phyloP scores from a whole-genome alignment of 176 grass and related monocot genomes.

The Aegilops speltoides region DNA sequence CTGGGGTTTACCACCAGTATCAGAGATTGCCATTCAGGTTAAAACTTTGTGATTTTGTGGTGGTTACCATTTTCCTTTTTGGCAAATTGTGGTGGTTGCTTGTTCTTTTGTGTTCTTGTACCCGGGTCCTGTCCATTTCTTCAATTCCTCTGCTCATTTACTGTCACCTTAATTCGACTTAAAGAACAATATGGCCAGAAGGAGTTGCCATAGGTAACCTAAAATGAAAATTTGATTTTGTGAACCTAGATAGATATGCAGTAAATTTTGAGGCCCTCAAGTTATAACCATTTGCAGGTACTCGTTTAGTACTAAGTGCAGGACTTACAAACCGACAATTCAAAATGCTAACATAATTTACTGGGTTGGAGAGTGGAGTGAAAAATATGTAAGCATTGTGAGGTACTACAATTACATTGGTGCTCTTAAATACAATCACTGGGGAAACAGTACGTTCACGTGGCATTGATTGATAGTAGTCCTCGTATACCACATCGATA shows the following conservation, averaged over 20 bases:
- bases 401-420: not conserved
- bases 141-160: not conserved
- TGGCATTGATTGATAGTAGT: not conserved
- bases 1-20: not conserved
- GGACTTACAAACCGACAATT: not conserved
- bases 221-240: not conserved
- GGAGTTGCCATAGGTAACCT: not conserved
- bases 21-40: slow-evolving; percentile 13
- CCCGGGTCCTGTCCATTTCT: not conserved
- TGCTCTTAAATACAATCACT: not conserved
- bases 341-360: not conserved
- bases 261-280: not conserved
- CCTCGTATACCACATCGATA: not conserved
- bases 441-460: not conserved
- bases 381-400: not conserved
- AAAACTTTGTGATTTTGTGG: not conserved
- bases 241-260: not conserved
- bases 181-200: not conserved
- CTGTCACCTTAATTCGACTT: not conserved
- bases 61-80: not conserved
- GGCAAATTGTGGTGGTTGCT: not conserved
- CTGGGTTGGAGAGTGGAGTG: not conserved
- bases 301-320: not conserved
- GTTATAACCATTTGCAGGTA: slow-evolving; percentile 5
- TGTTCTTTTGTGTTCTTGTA: not conserved